Conservation (phyloP, 2,329 filamentous ascomycete genomes). For the Sporothrix curviconia region DNA sequence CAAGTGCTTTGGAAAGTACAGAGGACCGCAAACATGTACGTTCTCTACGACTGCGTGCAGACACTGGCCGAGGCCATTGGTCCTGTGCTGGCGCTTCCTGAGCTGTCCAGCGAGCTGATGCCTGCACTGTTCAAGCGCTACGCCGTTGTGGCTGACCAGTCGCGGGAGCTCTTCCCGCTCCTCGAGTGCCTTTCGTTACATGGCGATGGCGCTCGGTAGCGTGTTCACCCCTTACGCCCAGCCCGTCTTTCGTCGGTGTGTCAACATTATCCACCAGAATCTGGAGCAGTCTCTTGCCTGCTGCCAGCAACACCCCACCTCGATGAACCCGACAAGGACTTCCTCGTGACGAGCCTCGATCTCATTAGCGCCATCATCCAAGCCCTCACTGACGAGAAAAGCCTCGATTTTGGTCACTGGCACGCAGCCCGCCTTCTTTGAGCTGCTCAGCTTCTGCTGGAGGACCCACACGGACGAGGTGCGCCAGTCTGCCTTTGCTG, state of each 20-base stretch:
- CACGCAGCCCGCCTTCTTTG: constrained; percentile 79
- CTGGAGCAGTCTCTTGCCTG: constrained; percentile 71
- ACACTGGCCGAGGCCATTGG: constrained; percentile 90
- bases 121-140: constrained; percentile 84
- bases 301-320: constrained; percentile 59
- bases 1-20: constrained; percentile 87
- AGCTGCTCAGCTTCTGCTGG: constrained; percentile 85
- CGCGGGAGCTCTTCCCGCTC: constrained; percentile 86
- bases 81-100: constrained; percentile 68
- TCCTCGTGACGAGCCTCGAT: constrained; percentile 89
- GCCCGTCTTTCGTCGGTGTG: constrained; percentile 81
- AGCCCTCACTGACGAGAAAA: constrained; percentile 67
- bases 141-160: constrained; percentile 79
- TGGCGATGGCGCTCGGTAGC: constrained; percentile 76
- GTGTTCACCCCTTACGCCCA: constrained; percentile 78
- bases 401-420: constrained; percentile 67
- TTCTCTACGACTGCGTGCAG: constrained; percentile 96
- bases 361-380: constrained; percentile 90
- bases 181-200: constrained; percentile 95
- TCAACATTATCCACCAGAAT: constrained; percentile 86
- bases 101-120: constrained; percentile 83
- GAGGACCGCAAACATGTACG: constrained; percentile 98
- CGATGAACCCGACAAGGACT: constrained; percentile 90
- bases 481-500: constrained; percentile 88
- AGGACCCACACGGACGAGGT: constrained; percentile 87